Evolutionary conservation across 139 green algal genomes (phyloP).

Genomic region (Chlamydomonas urium): DNA sequence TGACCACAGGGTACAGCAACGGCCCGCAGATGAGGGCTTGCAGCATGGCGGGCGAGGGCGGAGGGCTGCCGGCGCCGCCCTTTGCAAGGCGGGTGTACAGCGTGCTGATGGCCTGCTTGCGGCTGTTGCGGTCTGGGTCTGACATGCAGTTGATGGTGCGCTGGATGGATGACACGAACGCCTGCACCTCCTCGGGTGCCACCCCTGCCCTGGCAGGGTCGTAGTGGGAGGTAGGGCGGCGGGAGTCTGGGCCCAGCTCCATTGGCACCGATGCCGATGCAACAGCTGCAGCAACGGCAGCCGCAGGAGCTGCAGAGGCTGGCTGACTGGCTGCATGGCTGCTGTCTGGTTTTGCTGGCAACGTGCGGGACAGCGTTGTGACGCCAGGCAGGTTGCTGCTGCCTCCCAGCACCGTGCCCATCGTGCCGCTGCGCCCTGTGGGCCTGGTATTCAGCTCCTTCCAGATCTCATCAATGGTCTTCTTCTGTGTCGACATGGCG

Average conservation of each 20-base stretch:
- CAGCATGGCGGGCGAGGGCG: conserved; percentile 21
- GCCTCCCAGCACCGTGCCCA: conserved; percentile 11
- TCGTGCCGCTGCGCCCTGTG: neutral
- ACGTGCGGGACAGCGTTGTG: conserved; percentile 19
- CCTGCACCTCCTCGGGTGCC: conserved; percentile 20
- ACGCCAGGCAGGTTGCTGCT: conserved; percentile 37
- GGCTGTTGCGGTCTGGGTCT: conserved; percentile 57
- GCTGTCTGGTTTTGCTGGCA: no score
- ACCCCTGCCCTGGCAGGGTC: conserved; percentile 37
- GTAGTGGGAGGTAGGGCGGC: conserved; percentile 7
- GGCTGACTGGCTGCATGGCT: no score
- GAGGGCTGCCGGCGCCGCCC: conserved; percentile 6
- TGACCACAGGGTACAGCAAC: conserved; percentile 50
- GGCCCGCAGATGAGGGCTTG: conserved; percentile 46
- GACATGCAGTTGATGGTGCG: conserved; percentile 71
- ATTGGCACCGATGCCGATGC: neutral
- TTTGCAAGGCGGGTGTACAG: conserved; percentile 40
- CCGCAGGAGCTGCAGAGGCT: neutral
- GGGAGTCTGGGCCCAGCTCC: neutral
- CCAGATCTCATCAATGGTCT: conserved; percentile 62
- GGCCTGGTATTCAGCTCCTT: conserved; percentile 49
- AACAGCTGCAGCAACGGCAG: neutral
- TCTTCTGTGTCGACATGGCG: conserved; percentile 32
- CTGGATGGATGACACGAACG: conserved; percentile 46
- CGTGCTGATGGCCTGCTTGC: conserved; percentile 33